Base-by-base conservation (phyloP, 345 rosid genomes). In the Melaleuca alternifolia region DNA sequence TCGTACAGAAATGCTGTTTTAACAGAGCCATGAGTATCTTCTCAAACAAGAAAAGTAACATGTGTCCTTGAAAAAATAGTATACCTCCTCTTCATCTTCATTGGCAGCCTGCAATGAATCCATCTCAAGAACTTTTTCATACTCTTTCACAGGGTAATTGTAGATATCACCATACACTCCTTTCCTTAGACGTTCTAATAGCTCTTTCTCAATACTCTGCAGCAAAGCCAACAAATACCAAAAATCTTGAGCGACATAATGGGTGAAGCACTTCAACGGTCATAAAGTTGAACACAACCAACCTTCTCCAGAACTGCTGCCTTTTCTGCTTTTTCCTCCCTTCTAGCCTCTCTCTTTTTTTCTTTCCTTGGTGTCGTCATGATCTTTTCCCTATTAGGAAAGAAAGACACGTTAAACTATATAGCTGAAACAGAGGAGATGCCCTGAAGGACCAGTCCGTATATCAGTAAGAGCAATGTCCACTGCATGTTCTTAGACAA, bases 221-320 rank as follows among this genome's bases (percentile, higher is more conserved):
- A 89, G 84, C 89, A 82, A 85, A 37, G 65, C 51, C 3, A 83
- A 86, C 76, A 84, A 12, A 20, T 33, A 61, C 76, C 24, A 85
- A 33, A 7, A 16, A 48, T 79, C 89, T 33, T 26, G 50, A 54
- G 50, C 84, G 30, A 87, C 24, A 86, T 9, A 79, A 52, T 82
- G 59, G 33, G 28, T 85, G 77, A 61, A 46, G 61, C 50, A 62
- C 15, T n/a, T 77, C 44, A 10, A 10, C 28, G 59, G 59, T 65
- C 61, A 28, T 44, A 24, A 11, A 81, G 86, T 83, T 7, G 79
- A 33, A 37, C 24, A 13, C 79, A 33, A 37, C 84, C 71, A 87
- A 96, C 99, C 99, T 92, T 94, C 18, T 97, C 98, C 90, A 97
- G 77, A 79, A 87, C 87, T 4, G 99, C 99, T 81, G 99, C 99